These are phyloP conservation scores for Albugo candida DNA, from an alignment of 352 stramenopile genomes.

Conservation along the genomic window DNA sequence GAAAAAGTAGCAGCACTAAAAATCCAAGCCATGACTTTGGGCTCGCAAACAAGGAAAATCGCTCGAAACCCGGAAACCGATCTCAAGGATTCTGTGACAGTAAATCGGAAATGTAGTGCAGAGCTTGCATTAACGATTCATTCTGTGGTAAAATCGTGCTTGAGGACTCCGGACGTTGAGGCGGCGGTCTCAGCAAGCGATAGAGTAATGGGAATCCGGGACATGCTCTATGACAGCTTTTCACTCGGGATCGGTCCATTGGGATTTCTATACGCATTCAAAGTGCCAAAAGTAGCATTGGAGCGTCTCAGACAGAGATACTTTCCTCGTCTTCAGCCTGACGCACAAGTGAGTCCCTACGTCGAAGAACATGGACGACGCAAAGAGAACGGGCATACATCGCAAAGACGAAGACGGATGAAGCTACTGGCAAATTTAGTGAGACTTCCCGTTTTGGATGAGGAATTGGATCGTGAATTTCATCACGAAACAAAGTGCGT, in stretches of 20 bases:
- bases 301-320: conserved; percentile 34
- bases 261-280: conserved; percentile 41
- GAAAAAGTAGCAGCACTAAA: conserved; percentile 67
- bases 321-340: conserved; percentile 5
- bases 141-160: no score
- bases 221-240: conserved; percentile 23
- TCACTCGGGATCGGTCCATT: conserved; percentile 26
- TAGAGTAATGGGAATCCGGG: conserved; percentile 22
- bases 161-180: no score
- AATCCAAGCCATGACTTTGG: conserved; percentile 65
- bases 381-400: no score
- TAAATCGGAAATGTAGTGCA: conserved; percentile 13
- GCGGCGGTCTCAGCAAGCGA: conserved; percentile 13
- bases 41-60: conserved; percentile 10
- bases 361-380: no score
- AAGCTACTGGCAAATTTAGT: conserved; percentile 31
- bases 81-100: conserved; percentile 2
- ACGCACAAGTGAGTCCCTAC: no score
- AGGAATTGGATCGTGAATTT: conserved; percentile 55
- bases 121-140: conserved; percentile 43
- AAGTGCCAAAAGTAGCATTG: conserved; percentile 21
- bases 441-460: conserved; percentile 46
- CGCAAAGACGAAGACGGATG: no score
- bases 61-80: conserved; percentile 8
- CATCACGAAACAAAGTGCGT: conserved; percentile 80